Percentiles rank a stretch among this genome's conserved stretches.
Evolutionary conservation across 2,329 filamentous ascomycete genomes (phyloP).

Genomic region (Neonectria magnoliae): DNA sequence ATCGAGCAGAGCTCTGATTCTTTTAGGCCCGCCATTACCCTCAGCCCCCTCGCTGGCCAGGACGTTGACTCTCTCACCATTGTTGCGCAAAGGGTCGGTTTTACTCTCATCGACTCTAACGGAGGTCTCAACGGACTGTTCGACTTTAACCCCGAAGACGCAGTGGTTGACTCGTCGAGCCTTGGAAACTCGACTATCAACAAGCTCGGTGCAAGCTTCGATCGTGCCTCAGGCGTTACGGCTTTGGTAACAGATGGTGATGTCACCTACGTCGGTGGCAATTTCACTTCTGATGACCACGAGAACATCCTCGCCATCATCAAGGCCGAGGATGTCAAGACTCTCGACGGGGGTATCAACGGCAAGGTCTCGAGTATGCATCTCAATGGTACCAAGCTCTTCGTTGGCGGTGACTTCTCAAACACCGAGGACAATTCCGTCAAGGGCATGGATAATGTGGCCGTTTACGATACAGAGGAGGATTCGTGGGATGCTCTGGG

Average conservation of each 20-base stretch:
- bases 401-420: constrained; percentile 86
- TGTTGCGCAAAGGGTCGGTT: constrained; percentile 90
- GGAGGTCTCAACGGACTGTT: constrained; percentile 89
- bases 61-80: constrained; percentile 71
- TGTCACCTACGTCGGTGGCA: constrained; percentile 81
- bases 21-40: constrained; percentile 83
- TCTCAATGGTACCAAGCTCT: constrained; percentile 73
- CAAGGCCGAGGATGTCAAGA: constrained; percentile 68
- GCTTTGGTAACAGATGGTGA: constrained; percentile 73
- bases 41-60: constrained; percentile 75
- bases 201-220: constrained; percentile 76
- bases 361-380: constrained; percentile 79
- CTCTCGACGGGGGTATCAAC: constrained; percentile 80
- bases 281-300: constrained; percentile 76
- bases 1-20: constrained; percentile 78
- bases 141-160: constrained; percentile 77
- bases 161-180: constrained; percentile 66
- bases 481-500: constrained; percentile 83
- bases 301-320: constrained; percentile 82
- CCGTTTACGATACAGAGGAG: constrained; percentile 74
- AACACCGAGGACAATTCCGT: constrained; percentile 71
- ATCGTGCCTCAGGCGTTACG: constrained; percentile 73
- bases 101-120: constrained; percentile 76
- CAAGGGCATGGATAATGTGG: constrained; percentile 78
- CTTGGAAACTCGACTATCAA: constrained; percentile 80